A percentile compares a stretch with the other conserved stretches of the same genome.
Conservation (phyloP, 2,329 filamentous ascomycete species). For the Alternaria viburni region DNA sequence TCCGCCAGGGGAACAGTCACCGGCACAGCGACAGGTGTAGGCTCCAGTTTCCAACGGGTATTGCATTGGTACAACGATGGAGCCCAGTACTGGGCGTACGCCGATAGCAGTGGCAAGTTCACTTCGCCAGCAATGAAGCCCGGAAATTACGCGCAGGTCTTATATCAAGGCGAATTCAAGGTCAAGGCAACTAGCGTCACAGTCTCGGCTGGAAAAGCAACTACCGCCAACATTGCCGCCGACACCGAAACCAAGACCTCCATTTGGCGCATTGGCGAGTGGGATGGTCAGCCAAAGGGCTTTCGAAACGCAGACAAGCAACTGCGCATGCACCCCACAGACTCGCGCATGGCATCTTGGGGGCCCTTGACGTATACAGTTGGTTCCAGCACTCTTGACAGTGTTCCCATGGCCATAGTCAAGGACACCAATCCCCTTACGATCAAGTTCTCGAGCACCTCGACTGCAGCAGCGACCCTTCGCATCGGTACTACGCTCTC, state of each 20-base stretch:
- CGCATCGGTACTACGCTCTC: conserved; percentile 69
- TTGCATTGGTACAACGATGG: conserved; percentile 69
- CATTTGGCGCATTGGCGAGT: conserved; percentile 69
- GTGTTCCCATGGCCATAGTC: conserved; percentile 72
- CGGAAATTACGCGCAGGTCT: conserved; percentile 71
- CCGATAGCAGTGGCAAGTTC: conserved; percentile 62
- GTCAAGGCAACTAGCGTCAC: conserved; percentile 56
- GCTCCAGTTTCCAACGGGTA: conserved; percentile 60
- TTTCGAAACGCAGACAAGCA: conserved; percentile 73
- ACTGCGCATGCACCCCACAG: conserved; percentile 71
- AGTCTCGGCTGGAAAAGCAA: conserved; percentile 58
- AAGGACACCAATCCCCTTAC: conserved; percentile 66
- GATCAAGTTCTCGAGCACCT: conserved; percentile 64
- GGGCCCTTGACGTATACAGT: conserved; percentile 66
- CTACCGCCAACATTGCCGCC: conserved; percentile 60
- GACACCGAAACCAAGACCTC: conserved; percentile 57
- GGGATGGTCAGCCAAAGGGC: conserved; percentile 64
- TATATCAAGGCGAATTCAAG: conserved; percentile 66
- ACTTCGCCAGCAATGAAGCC: conserved; percentile 71
- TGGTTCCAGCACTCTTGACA: conserved; percentile 58
- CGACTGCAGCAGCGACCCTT: conserved; percentile 62
- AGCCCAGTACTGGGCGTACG: conserved; percentile 70
- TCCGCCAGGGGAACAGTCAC: conserved; percentile 64
- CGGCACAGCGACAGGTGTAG: conserved; percentile 66
- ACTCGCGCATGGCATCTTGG: conserved; percentile 69